Evolutionary conservation across 192 early-diverging fungal species (phyloP).

Genomic region (Coemansia erecta): DNA sequence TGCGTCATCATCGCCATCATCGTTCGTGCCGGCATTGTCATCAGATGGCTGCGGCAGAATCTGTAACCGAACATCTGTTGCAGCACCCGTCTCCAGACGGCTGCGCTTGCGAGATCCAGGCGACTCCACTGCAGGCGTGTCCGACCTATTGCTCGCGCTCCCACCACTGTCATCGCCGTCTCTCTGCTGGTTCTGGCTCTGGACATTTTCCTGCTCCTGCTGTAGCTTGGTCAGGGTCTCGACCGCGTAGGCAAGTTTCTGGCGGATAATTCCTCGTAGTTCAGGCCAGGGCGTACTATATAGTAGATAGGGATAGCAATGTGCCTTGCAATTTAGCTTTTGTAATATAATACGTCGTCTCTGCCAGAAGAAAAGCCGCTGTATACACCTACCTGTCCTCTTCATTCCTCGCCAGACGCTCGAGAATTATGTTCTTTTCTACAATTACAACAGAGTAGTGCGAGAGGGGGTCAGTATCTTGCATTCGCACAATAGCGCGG

Average conservation of each 20-base stretch:
- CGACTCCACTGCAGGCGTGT: slow-evolving; percentile 8
- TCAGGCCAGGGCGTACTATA: slow-evolving; percentile 42
- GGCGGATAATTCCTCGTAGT: slow-evolving; percentile 33
- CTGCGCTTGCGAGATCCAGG: slow-evolving; percentile 8
- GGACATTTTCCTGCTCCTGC: slow-evolving; percentile 9
- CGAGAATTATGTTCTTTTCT: slow-evolving; percentile 37
- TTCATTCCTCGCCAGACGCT: slow-evolving; percentile 38
- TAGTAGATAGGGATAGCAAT: neutral
- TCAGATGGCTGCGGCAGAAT: neutral
- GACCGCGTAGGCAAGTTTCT: slow-evolving; percentile 33
- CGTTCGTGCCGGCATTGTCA: neutral
- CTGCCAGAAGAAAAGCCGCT: neutral
- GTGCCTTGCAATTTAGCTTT: neutral
- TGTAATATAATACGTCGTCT: neutral
- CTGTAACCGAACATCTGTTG: slow-evolving; percentile 1
- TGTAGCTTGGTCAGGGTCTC: slow-evolving; percentile 16
- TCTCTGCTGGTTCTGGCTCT: slow-evolving; percentile 6
- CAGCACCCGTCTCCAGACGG: neutral
- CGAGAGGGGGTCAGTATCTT: neutral
- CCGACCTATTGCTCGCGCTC: slow-evolving; percentile 6
- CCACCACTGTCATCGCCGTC: neutral
- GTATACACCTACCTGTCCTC: slow-evolving; percentile 27
- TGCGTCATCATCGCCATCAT: neutral
- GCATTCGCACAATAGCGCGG: neutral
- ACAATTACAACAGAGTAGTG: neutral